These are phyloP conservation scores for Phytophthora pisi DNA, from an alignment of 352 stramenopile genomes.

Conservation along the genomic window DNA sequence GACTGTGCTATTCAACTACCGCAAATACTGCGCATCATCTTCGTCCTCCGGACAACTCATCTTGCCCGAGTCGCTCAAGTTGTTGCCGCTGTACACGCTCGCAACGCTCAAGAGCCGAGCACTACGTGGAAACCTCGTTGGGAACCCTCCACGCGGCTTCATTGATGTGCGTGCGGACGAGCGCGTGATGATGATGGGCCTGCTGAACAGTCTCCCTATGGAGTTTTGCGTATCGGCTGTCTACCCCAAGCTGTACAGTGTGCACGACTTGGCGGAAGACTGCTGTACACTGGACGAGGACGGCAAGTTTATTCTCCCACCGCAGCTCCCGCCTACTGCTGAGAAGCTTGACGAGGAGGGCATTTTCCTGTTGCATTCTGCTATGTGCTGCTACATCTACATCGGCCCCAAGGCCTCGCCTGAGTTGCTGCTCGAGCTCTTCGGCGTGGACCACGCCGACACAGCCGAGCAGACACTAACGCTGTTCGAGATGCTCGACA, in stretches of 20 bases:
- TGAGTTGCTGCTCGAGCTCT: constrained; percentile 85
- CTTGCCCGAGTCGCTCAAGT: constrained; percentile 90
- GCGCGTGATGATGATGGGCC: constrained; percentile 86
- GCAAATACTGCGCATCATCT: constrained; percentile 90
- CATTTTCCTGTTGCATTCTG: constrained; percentile 88
- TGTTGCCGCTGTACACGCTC: constrained; percentile 90
- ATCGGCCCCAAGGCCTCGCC: constrained; percentile 71
- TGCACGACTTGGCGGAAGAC: constrained; percentile 86
- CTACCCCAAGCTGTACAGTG: constrained; percentile 89
- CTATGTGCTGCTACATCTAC: constrained; percentile 90
- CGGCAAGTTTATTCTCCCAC: constrained; percentile 78
- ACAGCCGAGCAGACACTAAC: constrained; percentile 74
- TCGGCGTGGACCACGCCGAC: constrained; percentile 82
- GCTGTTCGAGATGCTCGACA: constrained; percentile 71
- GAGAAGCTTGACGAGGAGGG: constrained; percentile 88
- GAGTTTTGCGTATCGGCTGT: constrained; percentile 87
- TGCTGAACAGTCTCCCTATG: constrained; percentile 79
- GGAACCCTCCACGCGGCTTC: constrained; percentile 78
- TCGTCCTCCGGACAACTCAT: constrained; percentile 92
- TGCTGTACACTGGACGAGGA: constrained; percentile 83
- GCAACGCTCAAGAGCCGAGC: constrained; percentile 87
- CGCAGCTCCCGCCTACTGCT: constrained; percentile 77
- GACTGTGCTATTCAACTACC: constrained; percentile 91
- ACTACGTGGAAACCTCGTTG: constrained; percentile 83
- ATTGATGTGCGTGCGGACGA: constrained; percentile 89